Percentiles rank a stretch among this genome's conserved stretches.
These are phyloP conservation scores for Medicago arabica DNA, from an alignment of 306 rosid genomes.

Conservation along the genomic window DNA sequence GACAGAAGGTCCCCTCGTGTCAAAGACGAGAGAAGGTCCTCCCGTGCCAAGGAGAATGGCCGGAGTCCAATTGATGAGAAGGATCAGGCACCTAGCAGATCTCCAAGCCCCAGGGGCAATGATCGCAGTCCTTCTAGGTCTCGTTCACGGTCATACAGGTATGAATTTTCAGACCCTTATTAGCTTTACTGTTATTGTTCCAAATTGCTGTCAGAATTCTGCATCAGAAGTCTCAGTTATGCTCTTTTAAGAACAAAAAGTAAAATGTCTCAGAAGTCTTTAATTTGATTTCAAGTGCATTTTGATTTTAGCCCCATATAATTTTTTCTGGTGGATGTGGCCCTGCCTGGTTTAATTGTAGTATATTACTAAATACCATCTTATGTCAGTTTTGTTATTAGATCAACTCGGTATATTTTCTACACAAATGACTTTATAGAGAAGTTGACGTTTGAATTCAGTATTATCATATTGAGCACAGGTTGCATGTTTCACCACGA, in stretches of 20 bases:
- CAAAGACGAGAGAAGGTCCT: constrained; percentile 58
- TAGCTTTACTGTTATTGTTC: neutral
- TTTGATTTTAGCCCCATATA: neutral
- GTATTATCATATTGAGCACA: constrained; percentile 14
- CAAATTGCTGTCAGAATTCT: constrained; percentile 15
- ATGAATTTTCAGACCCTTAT: constrained; percentile 41
- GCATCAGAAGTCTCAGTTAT: neutral
- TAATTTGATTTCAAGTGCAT: neutral
- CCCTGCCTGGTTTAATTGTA: neutral
- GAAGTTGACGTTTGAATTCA: neutral
- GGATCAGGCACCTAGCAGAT: constrained; percentile 57
- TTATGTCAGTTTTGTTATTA: neutral
- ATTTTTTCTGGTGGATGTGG: neutral
- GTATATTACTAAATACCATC: neutral
- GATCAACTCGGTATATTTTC: constrained; percentile 16
- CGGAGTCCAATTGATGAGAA: constrained; percentile 53
- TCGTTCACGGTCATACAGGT: constrained; percentile 77
- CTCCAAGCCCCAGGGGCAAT: constrained; percentile 62
- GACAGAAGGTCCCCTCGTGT: neutral
- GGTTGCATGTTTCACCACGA: neutral
- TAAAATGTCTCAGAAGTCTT: neutral
- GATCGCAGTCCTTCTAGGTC: constrained; percentile 65
- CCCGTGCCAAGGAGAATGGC: constrained; percentile 64
- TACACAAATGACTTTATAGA: neutral
- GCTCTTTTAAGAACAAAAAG: neutral